Base-by-base conservation (phyloP, 2,329 filamentous ascomycete species). In the Cadophora sp. region DNA sequence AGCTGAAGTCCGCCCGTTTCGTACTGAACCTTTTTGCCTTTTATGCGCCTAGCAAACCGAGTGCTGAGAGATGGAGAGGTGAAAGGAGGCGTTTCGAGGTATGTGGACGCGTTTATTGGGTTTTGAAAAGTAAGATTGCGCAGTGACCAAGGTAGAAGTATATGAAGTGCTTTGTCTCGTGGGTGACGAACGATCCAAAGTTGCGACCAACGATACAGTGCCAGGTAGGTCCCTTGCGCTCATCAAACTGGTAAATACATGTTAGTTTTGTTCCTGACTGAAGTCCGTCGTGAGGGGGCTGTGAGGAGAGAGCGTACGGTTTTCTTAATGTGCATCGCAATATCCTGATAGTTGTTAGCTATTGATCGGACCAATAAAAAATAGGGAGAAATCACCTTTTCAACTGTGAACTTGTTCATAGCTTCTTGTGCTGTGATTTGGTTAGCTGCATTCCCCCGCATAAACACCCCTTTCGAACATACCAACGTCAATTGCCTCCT, bases 101-200 rank as follows among this genome's bases (percentile, higher is more conserved):
- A 40, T 59, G 34, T 19, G 22, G 22, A 59, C 26, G 31, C 37
- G 22, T 37, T 74, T 89, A 98, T 88, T 97, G 95, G 50, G 96
- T 99, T 87, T 99, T 99, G 89, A 98, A 99, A 64, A 99, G 90
- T 66, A 99, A 87, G 79, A 99, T 98, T 69, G 96, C 96, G 81
- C 94, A 97, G 86, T 98, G 96, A 65, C 96, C 96, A 69, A 99
- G 91, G 84, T 99, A 99, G 85, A 99, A 99, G 85, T 99, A 99
- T 80, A 99, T 97, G 85, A 99, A 99, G 83, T 99, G 96, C 84
- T 98, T 98, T 31, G 96, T 98, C 82, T 98, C 96, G 79, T 99
- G 96, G 50, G 96, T 99, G 62, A 99, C 96, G 76, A 98, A 99
- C 83, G 95, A 98, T 76, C 96, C 96, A 83, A 99, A 99, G 86